Percentiles rank a stretch among this genome's conserved stretches.
These are phyloP conservation scores for Phialocephala sp. DNA, from an alignment of 2,329 filamentous ascomycete species.

Conservation along the genomic window DNA sequence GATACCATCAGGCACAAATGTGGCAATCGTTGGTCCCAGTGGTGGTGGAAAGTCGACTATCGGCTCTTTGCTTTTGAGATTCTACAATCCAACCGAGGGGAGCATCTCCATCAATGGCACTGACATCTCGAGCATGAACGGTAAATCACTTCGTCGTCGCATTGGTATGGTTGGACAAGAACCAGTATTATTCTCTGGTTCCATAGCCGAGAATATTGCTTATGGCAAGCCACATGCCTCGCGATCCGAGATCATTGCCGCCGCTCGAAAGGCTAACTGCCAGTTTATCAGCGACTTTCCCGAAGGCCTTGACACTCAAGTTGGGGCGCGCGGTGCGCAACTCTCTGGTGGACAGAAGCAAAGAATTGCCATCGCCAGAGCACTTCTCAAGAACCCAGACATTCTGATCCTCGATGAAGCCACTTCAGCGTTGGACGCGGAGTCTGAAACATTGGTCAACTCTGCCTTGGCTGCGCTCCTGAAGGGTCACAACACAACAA, in stretches of 20 bases:
- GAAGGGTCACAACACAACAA: conserved; percentile 89
- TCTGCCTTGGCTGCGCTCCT: conserved; percentile 83
- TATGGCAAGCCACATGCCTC: conserved; percentile 86
- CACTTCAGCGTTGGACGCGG: conserved; percentile 92
- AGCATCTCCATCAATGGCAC: conserved; percentile 82
- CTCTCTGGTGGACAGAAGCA: conserved; percentile 97
- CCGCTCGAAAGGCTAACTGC: conserved; percentile 92
- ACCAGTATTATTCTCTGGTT: conserved; percentile 87
- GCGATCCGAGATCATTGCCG: conserved; percentile 80
- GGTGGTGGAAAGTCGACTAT: conserved; percentile 97
- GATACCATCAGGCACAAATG: conserved; percentile 91
- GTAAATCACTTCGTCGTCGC: conserved; percentile 87
- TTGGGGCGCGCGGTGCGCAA: conserved; percentile 90
- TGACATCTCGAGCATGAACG: conserved; percentile 86
- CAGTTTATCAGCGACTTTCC: conserved; percentile 97
- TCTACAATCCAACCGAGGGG: conserved; percentile 84
- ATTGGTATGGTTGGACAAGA: conserved; percentile 97
- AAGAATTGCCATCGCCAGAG: conserved; percentile 94
- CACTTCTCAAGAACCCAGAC: conserved; percentile 93
- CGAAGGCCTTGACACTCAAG: conserved; percentile 91
- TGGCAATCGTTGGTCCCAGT: conserved; percentile 94
- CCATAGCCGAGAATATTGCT: conserved; percentile 86
- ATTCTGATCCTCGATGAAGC: conserved; percentile 97
- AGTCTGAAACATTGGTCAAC: conserved; percentile 96
- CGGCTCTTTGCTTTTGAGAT: conserved; percentile 85